These are phyloP conservation scores for Rosellinia necatrix DNA, from an alignment of 2,329 filamentous ascomycete species.

Conservation along the genomic window DNA sequence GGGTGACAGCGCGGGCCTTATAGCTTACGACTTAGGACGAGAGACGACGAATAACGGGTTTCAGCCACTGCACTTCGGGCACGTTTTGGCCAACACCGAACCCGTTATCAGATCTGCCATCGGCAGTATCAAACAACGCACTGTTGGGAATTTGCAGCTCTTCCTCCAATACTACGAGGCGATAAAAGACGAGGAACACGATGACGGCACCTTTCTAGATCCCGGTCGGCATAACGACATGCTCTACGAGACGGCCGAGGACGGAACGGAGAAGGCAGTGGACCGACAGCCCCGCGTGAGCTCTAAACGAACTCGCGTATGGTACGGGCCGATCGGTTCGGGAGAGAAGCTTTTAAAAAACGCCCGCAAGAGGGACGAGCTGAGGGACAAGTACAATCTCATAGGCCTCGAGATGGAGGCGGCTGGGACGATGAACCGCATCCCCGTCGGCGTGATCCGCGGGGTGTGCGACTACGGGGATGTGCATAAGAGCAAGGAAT, in stretches of 20 bases:
- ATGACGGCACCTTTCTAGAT: not conserved
- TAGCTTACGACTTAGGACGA: conserved; percentile 10
- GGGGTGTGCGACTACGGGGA: conserved; percentile 20
- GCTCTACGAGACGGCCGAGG: not conserved
- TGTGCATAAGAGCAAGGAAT: conserved; percentile 15
- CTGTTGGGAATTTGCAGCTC: not conserved
- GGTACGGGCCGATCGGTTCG: conserved; percentile 19
- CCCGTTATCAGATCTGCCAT: conserved; percentile 18
- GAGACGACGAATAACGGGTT: not conserved
- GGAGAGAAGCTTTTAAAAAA: conserved; percentile 12
- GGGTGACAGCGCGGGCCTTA: conserved; percentile 2
- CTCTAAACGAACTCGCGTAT: conserved; percentile 3
- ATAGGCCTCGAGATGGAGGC: conserved; percentile 20
- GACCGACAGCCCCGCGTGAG: not conserved
- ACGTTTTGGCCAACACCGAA: conserved; percentile 5
- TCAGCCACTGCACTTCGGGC: not conserved
- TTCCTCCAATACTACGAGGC: conserved; percentile 12
- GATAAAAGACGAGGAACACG: conserved; percentile 7
- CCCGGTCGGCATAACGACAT: conserved; percentile 2
- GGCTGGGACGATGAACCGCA: conserved; percentile 13
- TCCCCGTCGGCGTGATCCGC: conserved; percentile 10
- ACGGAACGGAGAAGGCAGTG: not conserved
- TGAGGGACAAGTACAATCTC: conserved; percentile 13
- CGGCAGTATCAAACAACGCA: conserved; percentile 3
- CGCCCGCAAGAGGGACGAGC: not conserved